A percentile compares a stretch with the other conserved stretches of the same genome.
Evolutionary conservation across 768 basidiomycete genomes (phyloP).

Genomic region (Suillus sp.): DNA sequence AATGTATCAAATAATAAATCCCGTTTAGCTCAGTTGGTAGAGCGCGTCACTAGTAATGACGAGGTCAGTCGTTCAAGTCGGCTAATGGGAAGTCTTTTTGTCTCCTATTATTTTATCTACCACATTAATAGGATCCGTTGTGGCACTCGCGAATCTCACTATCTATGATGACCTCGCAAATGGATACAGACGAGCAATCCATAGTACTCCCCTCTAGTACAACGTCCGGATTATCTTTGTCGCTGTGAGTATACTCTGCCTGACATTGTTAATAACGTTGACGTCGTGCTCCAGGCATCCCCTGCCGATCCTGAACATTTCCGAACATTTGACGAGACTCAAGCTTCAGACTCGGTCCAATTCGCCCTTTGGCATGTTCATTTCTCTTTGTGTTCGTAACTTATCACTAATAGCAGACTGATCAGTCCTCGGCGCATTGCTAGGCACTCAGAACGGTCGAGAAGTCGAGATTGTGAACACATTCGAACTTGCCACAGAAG

Average conservation of each 20-base stretch:
- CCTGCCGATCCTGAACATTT: slow-evolving; percentile 93
- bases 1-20: background rate
- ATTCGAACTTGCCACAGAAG: slow-evolving; percentile 79
- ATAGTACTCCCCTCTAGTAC: slow-evolving; percentile 74
- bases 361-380: slow-evolving; percentile 62
- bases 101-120: background rate
- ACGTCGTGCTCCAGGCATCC: slow-evolving; percentile 69
- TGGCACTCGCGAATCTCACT: slow-evolving; percentile 1
- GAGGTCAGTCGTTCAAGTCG: slow-evolving; percentile 46
- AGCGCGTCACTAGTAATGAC: slow-evolving; percentile 52
- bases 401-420: background rate
- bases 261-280: slow-evolving; percentile 13
- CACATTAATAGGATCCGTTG: background rate
- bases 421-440: slow-evolving; percentile 86
- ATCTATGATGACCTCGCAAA: slow-evolving; percentile 47
- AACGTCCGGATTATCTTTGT: slow-evolving; percentile 72
- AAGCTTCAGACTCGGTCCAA: slow-evolving; percentile 68
- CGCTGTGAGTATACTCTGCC: slow-evolving; percentile 53
- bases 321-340: slow-evolving; percentile 89
- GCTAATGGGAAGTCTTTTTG: slow-evolving; percentile 40
- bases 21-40: slow-evolving; percentile 52
- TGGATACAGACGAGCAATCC: slow-evolving; percentile 79
- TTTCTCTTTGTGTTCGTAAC: slow-evolving; percentile 4
- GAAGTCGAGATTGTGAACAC: slow-evolving; percentile 98
- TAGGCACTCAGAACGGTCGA: slow-evolving; percentile 92